Conservation (phyloP, 768 basidiomycete species). For the Lactarius evosmus region DNA sequence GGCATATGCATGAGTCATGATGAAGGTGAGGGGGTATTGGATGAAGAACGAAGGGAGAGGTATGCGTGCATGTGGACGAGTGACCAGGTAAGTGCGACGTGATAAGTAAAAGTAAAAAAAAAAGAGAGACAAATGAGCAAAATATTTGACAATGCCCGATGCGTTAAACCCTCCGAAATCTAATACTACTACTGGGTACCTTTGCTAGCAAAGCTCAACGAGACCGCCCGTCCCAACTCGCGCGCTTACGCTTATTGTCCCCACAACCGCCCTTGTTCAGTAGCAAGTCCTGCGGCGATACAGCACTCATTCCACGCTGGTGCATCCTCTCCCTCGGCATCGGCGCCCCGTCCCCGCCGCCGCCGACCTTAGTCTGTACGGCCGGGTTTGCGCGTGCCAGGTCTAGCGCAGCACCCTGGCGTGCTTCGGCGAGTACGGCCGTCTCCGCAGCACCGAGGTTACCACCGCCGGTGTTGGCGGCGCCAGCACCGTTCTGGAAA, state of each 20-base stretch:
- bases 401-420: constrained; percentile 51
- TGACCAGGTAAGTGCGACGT: constrained; percentile 15
- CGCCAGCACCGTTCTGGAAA: constrained; percentile 36
- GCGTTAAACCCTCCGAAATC: background rate
- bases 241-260: constrained; percentile 56
- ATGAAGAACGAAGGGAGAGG: background rate
- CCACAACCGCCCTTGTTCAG: constrained; percentile 39
- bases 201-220: constrained; percentile 28
- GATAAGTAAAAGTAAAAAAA: constrained; percentile 25
- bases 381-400: constrained; percentile 40
- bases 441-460: background rate
- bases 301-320: constrained; percentile 51
- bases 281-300: constrained; percentile 51
- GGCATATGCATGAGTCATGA: constrained; percentile 1
- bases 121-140: background rate
- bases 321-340: constrained; percentile 34
- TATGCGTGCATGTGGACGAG: constrained; percentile 21
- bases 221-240: constrained; percentile 52
- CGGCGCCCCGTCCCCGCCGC: constrained; percentile 27
- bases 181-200: background rate
- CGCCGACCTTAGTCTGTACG: constrained; percentile 14
- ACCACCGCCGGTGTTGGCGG: constrained; percentile 29
- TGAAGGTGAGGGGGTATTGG: constrained; percentile 10
- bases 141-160: background rate
- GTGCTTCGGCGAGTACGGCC: constrained; percentile 22